A percentile compares a stretch with the other conserved stretches of the same genome.
Conservation (phyloP, 1,284 basidiomycete species). For the Ganoderma sp. region DNA sequence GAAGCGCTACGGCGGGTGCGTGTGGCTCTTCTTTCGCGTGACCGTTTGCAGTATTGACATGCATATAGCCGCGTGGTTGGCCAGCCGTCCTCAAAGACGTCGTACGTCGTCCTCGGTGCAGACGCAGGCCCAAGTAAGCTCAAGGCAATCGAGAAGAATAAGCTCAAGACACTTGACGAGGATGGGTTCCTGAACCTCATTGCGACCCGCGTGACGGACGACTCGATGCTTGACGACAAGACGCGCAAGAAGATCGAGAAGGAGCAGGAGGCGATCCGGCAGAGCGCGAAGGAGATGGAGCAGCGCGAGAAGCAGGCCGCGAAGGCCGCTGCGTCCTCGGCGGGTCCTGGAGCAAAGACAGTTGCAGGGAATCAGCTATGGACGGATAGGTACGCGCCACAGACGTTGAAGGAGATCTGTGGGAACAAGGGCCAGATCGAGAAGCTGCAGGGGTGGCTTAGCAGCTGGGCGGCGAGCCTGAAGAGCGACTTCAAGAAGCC, state of each 20-base stretch:
- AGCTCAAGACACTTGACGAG: constrained; percentile 80
- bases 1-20: constrained; percentile 92
- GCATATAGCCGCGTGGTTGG: constrained; percentile 77
- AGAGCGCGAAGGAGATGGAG: constrained; percentile 80
- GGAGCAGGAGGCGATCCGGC: constrained; percentile 77
- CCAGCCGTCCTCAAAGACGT: constrained; percentile 90
- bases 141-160: constrained; percentile 82
- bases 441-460: constrained; percentile 87
- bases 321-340: constrained; percentile 29
- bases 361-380: constrained; percentile 74
- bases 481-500: constrained; percentile 90
- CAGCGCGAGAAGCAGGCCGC: constrained; percentile 63
- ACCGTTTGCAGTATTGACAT: neutral
- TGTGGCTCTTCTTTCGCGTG: constrained; percentile 15
- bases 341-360: neutral
- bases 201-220: constrained; percentile 55
- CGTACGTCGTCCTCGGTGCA: constrained; percentile 88
- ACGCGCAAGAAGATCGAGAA: constrained; percentile 83
- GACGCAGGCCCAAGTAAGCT: constrained; percentile 91
- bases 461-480: constrained; percentile 77
- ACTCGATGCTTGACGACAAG: constrained; percentile 75
- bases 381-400: constrained; percentile 96
- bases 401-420: constrained; percentile 87
- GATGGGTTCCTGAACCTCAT: constrained; percentile 90
- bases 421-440: constrained; percentile 94